These are phyloP conservation scores for Ophiostoma ips DNA, from an alignment of 2,329 filamentous ascomycete genomes.

Conservation along the genomic window DNA sequence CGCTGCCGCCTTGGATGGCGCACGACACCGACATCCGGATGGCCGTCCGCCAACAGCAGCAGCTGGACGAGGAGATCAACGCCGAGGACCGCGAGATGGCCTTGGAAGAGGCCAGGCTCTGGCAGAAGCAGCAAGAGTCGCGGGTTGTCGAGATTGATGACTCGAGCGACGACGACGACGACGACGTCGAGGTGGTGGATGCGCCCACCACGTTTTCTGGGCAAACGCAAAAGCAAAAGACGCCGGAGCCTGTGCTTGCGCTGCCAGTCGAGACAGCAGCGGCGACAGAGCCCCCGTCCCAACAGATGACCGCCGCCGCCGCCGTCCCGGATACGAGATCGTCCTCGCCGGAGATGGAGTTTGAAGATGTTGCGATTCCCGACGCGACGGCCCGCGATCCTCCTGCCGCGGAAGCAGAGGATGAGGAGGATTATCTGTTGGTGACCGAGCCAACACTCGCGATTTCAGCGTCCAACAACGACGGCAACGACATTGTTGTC, in stretches of 20 bases:
- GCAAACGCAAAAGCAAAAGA: neutral
- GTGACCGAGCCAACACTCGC: neutral
- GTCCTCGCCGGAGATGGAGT: constrained; percentile 19
- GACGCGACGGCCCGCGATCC: neutral
- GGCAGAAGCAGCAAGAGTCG: constrained; percentile 24
- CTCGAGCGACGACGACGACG: constrained; percentile 47
- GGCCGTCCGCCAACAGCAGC: constrained; percentile 43
- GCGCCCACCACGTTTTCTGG: constrained; percentile 26
- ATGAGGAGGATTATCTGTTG: neutral
- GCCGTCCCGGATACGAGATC: constrained; percentile 4
- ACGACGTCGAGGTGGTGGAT: constrained; percentile 45
- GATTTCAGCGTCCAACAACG: neutral
- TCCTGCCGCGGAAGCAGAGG: neutral
- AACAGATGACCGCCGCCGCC: too few species aligned
- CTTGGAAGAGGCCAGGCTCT: constrained; percentile 38
- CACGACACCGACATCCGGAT: constrained; percentile 53
- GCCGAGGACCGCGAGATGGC: constrained; percentile 47
- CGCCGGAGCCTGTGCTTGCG: neutral
- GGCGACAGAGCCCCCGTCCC: too few species aligned
- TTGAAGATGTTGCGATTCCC: constrained; percentile 24
- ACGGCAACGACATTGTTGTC: neutral
- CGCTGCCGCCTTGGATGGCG: constrained; percentile 63
- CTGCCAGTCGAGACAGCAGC: neutral
- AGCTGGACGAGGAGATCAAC: constrained; percentile 44
- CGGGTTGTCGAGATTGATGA: constrained; percentile 40